A percentile compares a stretch with the other conserved stretches of the same genome.
These are phyloP conservation scores for Juncus effusus DNA, from an alignment of 176 grass and related monocot species.

Conservation along the genomic window DNA sequence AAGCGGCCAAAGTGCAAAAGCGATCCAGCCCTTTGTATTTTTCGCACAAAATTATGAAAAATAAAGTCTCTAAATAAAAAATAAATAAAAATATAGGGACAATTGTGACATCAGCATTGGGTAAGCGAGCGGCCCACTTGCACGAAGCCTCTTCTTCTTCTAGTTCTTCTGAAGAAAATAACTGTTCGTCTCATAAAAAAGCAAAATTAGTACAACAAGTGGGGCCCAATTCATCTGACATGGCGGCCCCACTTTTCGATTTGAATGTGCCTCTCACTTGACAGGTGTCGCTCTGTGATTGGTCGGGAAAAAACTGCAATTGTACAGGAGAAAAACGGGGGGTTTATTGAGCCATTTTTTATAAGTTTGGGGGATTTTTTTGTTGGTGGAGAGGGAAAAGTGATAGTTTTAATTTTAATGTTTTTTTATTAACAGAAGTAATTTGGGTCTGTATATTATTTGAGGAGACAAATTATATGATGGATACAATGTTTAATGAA, in stretches of 20 bases:
- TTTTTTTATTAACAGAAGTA: constrained; percentile 9
- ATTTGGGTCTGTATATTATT: constrained; percentile 30
- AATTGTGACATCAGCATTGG: constrained; percentile 33
- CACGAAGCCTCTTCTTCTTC: constrained; percentile 47
- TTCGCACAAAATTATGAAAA: constrained; percentile 21
- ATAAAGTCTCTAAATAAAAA: constrained; percentile 20
- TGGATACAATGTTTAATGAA: constrained; percentile 11
- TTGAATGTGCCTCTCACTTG: constrained; percentile 62
- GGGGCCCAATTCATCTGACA: constrained; percentile 15
- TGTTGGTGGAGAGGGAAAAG: constrained; percentile 18
- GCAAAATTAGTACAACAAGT: constrained; percentile 35
- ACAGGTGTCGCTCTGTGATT: not conserved
- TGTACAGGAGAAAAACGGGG: constrained; percentile 27
- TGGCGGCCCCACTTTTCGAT: constrained; percentile 58
- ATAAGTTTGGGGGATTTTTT: constrained; percentile 19
- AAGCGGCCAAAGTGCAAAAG: not conserved
- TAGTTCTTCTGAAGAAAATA: constrained; percentile 59
- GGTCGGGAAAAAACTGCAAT: not conserved
- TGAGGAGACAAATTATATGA: constrained; percentile 20
- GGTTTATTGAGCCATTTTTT: constrained; percentile 18
- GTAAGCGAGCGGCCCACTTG: constrained; percentile 38
- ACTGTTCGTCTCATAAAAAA: constrained; percentile 51
- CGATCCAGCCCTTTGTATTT: constrained; percentile 6
- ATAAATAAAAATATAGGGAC: constrained; percentile 35
- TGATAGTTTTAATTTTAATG: constrained; percentile 10